A percentile compares a stretch with the other conserved stretches of the same genome.
Evolutionary conservation across 495 filamentous ascomycete species (phyloP).

Genomic region (Cercophora newfieldiana): DNA sequence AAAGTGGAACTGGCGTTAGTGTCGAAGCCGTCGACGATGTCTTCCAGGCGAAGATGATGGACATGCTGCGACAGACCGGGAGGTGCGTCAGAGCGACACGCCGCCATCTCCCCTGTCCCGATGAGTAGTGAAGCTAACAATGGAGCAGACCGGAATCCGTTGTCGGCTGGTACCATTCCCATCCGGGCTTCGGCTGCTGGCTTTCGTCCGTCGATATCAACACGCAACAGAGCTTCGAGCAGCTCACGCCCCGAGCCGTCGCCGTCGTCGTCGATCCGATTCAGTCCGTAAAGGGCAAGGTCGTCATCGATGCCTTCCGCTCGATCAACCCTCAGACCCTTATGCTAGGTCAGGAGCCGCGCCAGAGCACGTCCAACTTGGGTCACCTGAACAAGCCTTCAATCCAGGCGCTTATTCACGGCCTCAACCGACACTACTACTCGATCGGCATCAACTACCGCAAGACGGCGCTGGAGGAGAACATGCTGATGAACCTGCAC

Average conservation of each 20-base stretch:
- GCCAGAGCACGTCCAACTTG: slow-evolving; percentile 95
- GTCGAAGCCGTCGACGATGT: slow-evolving; percentile 98
- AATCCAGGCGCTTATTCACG: slow-evolving; percentile 98
- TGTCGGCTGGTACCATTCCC: slow-evolving; percentile 99
- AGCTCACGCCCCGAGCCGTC: slow-evolving; percentile 91
- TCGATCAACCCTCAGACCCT: slow-evolving; percentile 98
- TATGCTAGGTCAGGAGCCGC: slow-evolving; percentile 97
- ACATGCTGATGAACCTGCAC: slow-evolving; percentile 99
- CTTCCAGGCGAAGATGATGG: slow-evolving; percentile 99
- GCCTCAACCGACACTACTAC: slow-evolving; percentile 97
- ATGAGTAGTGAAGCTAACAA: background rate
- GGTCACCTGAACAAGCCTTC: slow-evolving; percentile 98
- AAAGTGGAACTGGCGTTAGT: slow-evolving; percentile 96
- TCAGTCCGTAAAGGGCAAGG: slow-evolving; percentile 98
- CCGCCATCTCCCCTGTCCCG: slow-evolving; percentile 18
- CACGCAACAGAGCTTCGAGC: slow-evolving; percentile 98
- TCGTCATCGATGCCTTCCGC: slow-evolving; percentile 98
- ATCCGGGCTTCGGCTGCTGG: slow-evolving; percentile 99
- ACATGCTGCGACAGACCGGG: slow-evolving; percentile 96
- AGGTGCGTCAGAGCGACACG: slow-evolving; percentile 54
- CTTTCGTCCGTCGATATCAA: slow-evolving; percentile 99
- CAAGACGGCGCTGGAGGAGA: slow-evolving; percentile 97
- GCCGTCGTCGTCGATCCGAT: slow-evolving; percentile 98
- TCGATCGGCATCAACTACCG: slow-evolving; percentile 97
- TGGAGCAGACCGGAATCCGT: slow-evolving; percentile 81